These are phyloP conservation scores for Senna tora DNA, from an alignment of 306 rosid species.

Conservation along the genomic window DNA sequence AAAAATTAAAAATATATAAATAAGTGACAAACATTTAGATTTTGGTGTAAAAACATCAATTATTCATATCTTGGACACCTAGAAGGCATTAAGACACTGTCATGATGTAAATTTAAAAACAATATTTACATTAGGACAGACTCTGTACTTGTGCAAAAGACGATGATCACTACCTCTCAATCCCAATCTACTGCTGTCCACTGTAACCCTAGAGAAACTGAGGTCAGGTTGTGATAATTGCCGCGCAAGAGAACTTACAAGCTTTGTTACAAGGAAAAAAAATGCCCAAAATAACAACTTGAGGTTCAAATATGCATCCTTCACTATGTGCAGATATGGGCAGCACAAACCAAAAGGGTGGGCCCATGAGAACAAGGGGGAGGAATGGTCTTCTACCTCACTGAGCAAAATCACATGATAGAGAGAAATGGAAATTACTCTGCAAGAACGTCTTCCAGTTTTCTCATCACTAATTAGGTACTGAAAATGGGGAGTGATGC, in stretches of 20 bases:
- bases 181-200: constrained; percentile 9
- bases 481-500: background rate
- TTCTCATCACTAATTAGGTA: constrained; percentile 6
- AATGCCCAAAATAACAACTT: background rate
- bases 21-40: too few relatives aligned
- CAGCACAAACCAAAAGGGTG: background rate
- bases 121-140: too few relatives aligned
- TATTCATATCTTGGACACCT: too few relatives aligned
- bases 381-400: constrained; percentile 10
- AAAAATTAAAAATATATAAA: constrained; percentile 22
- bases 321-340: background rate
- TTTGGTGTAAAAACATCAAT: constrained; percentile 1
- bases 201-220: constrained; percentile 13
- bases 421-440: constrained; percentile 12
- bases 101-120: too few relatives aligned
- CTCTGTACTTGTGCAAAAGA: too few relatives aligned
- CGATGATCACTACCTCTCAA: background rate
- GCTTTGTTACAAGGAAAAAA: background rate
- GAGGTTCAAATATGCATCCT: constrained; percentile 12
- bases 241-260: constrained; percentile 11
- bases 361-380: constrained; percentile 1
- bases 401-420: constrained; percentile 3
- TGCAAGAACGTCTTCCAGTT: background rate
- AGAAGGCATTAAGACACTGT: too few relatives aligned
- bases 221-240: constrained; percentile 3